Conservation (phyloP, 352 stramenopile species). For the Halophytophthora polymorphica region DNA sequence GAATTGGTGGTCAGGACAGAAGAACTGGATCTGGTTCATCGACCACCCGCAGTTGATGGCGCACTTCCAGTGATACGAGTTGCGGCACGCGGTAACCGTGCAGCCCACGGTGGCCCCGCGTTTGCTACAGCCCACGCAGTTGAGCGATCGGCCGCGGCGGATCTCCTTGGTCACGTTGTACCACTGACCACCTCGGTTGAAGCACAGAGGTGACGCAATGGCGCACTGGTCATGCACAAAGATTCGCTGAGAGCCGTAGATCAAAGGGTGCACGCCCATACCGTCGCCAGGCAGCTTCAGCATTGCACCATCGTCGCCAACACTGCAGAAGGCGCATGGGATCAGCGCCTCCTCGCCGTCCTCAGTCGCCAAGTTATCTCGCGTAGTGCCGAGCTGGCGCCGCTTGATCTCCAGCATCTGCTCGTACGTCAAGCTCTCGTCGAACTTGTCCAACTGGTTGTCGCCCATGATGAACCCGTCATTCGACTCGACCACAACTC, state of each 20-base stretch:
- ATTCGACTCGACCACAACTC: slow-evolving; percentile 78
- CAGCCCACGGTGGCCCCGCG: slow-evolving; percentile 80
- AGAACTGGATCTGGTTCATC: slow-evolving; percentile 81
- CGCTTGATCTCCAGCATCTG: slow-evolving; percentile 61
- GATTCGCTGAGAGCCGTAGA: slow-evolving; percentile 61
- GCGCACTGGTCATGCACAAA: slow-evolving; percentile 88
- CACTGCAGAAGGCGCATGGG: slow-evolving; percentile 74
- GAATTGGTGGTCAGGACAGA: slow-evolving; percentile 60
- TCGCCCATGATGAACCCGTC: slow-evolving; percentile 80
- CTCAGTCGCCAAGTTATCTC: slow-evolving; percentile 19
- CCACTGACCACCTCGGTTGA: slow-evolving; percentile 73
- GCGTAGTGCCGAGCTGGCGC: slow-evolving; percentile 26
- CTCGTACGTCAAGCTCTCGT: slow-evolving; percentile 56
- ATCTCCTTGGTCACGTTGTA: slow-evolving; percentile 86
- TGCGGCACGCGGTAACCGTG: slow-evolving; percentile 53
- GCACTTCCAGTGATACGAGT: slow-evolving; percentile 85
- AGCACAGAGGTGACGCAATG: slow-evolving; percentile 80
- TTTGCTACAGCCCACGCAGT: slow-evolving; percentile 64
- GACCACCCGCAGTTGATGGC: slow-evolving; percentile 67
- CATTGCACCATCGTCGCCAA: slow-evolving; percentile 64
- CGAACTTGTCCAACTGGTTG: slow-evolving; percentile 82
- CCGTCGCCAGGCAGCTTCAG: slow-evolving; percentile 75
- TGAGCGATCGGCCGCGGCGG: slow-evolving; percentile 63
- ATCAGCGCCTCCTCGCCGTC: slow-evolving; percentile 49
- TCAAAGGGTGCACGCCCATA: slow-evolving; percentile 69